Evolutionary conservation across 192 early-diverging fungal genomes (phyloP).

Genomic region (Podila epigama): DNA sequence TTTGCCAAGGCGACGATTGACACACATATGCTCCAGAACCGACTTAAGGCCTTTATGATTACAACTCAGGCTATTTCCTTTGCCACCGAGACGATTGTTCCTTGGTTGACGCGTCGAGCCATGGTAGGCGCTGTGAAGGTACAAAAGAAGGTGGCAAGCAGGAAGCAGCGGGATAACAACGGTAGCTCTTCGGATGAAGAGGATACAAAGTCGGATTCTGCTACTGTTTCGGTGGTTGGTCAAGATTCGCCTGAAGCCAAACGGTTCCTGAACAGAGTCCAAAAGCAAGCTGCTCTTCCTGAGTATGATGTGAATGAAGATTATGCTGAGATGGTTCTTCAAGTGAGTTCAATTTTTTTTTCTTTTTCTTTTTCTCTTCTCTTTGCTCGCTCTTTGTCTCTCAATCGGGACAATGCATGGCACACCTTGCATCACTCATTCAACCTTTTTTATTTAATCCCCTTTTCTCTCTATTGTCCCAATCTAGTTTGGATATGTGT

Average conservation of each 20-base stretch:
- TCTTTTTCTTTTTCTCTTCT: neutral
- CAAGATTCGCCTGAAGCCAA: constrained; percentile 43
- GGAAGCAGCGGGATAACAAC: constrained; percentile 21
- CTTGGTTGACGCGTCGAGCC: constrained; percentile 65
- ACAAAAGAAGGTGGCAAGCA: constrained; percentile 48
- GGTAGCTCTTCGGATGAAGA: constrained; percentile 6
- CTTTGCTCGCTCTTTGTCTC: no score
- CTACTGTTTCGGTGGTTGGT: neutral
- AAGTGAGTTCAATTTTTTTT: constrained; percentile 54
- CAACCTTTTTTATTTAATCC: no score
- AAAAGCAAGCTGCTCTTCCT: constrained; percentile 68
- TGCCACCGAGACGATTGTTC: constrained; percentile 76
- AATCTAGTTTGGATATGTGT: constrained; percentile 86
- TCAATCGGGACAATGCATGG: no score
- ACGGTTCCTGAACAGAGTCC: constrained; percentile 60
- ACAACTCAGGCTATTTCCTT: constrained; percentile 85
- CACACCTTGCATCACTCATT: no score
- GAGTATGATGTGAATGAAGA: constrained; percentile 88
- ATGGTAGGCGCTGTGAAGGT: constrained; percentile 30
- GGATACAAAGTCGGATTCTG: constrained; percentile 36
- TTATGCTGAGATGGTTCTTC: constrained; percentile 92
- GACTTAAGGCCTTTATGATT: constrained; percentile 80
- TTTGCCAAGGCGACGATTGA: constrained; percentile 56
- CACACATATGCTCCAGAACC: constrained; percentile 60
- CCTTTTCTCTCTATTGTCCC: no score